Evolutionary conservation across 108 stramenopile species (phyloP).

Genomic region (Stephanodiscus minutulus): DNA sequence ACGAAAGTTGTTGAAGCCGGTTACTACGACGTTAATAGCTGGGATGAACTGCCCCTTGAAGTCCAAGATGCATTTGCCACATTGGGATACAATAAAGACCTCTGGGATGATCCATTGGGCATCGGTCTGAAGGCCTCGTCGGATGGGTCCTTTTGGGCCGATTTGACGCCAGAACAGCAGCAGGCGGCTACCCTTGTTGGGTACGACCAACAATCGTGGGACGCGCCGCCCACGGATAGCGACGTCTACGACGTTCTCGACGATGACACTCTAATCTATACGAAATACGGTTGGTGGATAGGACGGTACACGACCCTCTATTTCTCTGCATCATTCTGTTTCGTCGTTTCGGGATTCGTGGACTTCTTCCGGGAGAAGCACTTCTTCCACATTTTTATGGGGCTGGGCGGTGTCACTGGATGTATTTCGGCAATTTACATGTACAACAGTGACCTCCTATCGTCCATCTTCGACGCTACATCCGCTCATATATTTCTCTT

Average conservation of each 20-base stretch:
- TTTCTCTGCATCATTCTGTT: constrained; percentile 27
- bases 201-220: constrained; percentile 46
- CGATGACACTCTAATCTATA: background rate
- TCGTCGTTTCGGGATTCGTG: constrained; percentile 11
- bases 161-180: constrained; percentile 34
- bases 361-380: constrained; percentile 11
- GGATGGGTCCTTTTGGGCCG: constrained; percentile 42
- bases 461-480: constrained; percentile 6
- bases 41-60: constrained; percentile 48
- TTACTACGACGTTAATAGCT: constrained; percentile 24
- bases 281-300: constrained; percentile 12
- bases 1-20: background rate
- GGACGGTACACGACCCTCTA: constrained; percentile 17
- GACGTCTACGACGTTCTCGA: background rate
- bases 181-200: constrained; percentile 31
- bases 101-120: constrained; percentile 34
- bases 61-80: constrained; percentile 44
- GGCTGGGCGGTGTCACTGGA: constrained; percentile 22
- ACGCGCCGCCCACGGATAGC: constrained; percentile 1
- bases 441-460: constrained; percentile 6
- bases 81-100: constrained; percentile 30
- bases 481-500: constrained; percentile 24
- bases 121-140: background rate
- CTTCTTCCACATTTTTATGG: constrained; percentile 11
- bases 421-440: constrained; percentile 13